Evolutionary conservation across 148 eudicot species (phyloP), one percentile per base, ranked within the genome.

Genomic region (Nyssa sinensis): DNA sequence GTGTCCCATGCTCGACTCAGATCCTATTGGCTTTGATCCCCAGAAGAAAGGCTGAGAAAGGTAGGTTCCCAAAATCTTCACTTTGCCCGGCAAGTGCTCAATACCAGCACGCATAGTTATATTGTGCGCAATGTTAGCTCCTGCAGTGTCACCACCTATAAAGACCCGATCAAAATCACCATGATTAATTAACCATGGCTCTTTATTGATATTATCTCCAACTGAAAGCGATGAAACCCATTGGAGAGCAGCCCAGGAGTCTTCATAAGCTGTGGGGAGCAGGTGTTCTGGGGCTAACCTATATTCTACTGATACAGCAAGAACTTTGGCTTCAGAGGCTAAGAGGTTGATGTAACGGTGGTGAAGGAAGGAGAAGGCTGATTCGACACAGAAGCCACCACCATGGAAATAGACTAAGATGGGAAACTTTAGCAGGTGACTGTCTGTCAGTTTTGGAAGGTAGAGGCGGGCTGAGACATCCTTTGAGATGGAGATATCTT

Each of bases 121-220:
- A 21, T 86, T 78, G 32, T 89, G 89, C 0, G 82, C 93, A 25
- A 86, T 85, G 61, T 86, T 89, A 2, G 81, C 90, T 0, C 91
- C 91, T 0, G 91, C 74, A 25, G 89, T 84, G 32, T 89, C 93
- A 1, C 91, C 93, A 7, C 89, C 93, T 0, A 84, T 28, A 53
- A 69, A 89, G 6, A 89, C 64, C 33, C 87, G 67, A 5, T 23
- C 12, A 3, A 82, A 28, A 32, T 87, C 82, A 3, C 86, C 85
- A 28, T 80, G 47, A 24, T 31, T 70, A 29, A 39, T 44, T 37
- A 87, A 14, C 88, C 89, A 85, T 14, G 82, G 83, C 5, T 83
- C 88, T 17, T 72, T 61, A 4, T 24, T 61, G 4, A 28, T 10
- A 31, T 61, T 21, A 1, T 74, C 17, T 17, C 19, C 24, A 28